Percentiles rank a stretch among this genome's conserved stretches.
Evolutionary conservation across 371 early-diverging fungal genomes (phyloP).

Genomic region (Massospora cicadina): DNA sequence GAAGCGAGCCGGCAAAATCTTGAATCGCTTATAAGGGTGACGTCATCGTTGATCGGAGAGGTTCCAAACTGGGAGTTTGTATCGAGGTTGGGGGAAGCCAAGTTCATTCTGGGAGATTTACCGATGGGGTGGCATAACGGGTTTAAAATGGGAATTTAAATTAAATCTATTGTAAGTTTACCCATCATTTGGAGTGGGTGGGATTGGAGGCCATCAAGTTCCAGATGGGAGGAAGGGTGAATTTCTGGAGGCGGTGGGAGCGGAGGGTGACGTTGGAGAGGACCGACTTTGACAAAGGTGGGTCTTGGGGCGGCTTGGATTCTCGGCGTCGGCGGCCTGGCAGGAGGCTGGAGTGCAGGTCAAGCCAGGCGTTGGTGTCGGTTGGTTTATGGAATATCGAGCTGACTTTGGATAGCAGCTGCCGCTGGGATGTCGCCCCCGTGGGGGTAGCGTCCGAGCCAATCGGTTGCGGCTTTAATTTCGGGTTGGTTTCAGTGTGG

Average conservation of each 20-base stretch:
- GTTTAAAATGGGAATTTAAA: too few species aligned
- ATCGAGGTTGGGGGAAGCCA: too few species aligned
- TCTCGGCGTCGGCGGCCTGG: background rate
- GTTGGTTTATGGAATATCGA: conserved; percentile 4
- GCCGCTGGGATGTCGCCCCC: background rate
- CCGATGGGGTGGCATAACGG: too few species aligned
- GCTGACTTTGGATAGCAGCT: conserved; percentile 3
- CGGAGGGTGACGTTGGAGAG: conserved; percentile 9
- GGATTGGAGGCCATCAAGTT: conserved; percentile 3
- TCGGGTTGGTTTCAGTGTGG: background rate
- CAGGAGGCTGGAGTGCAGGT: conserved; percentile 6
- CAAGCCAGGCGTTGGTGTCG: conserved; percentile 8
- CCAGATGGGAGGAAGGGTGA: conserved; percentile 8
- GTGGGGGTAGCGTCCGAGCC: background rate
- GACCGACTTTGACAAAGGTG: background rate
- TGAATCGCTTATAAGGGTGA: too few species aligned
- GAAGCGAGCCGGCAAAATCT: too few species aligned
- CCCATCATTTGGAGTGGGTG: background rate
- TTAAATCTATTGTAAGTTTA: background rate
- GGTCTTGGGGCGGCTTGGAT: background rate
- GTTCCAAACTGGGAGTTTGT: too few species aligned
- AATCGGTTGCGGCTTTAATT: background rate
- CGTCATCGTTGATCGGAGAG: too few species aligned
- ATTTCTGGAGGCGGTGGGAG: conserved; percentile 4
- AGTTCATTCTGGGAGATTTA: too few species aligned